These are phyloP conservation scores for Aspergillus sp. DNA, from an alignment of 2,329 filamentous ascomycete species.

Conservation along the genomic window DNA sequence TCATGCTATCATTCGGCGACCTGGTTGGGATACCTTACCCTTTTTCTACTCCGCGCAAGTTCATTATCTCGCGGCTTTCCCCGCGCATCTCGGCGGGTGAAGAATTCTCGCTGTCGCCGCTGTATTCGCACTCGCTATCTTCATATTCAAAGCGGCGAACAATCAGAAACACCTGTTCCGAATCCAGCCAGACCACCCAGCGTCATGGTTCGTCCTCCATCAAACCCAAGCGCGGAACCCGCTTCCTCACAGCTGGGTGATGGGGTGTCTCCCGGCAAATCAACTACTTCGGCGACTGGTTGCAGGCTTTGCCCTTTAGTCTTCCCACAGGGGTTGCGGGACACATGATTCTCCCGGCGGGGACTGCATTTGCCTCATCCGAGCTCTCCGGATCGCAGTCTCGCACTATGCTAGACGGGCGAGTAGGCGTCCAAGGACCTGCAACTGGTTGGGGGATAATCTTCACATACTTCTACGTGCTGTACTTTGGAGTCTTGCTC, in stretches of 20 bases:
- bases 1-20: constrained; percentile 89
- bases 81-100: constrained; percentile 67
- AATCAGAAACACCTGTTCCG: constrained; percentile 89
- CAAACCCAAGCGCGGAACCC: constrained; percentile 74
- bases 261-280: constrained; percentile 88
- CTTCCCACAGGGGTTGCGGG: constrained; percentile 80
- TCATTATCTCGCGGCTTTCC: constrained; percentile 77
- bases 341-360: constrained; percentile 59
- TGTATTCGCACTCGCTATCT: constrained; percentile 69
- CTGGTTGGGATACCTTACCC: constrained; percentile 76
- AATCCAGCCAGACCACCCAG: constrained; percentile 76
- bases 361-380: constrained; percentile 1
- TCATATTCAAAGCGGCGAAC: constrained; percentile 84
- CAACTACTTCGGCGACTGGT: constrained; percentile 92
- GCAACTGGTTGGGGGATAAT: constrained; percentile 70
- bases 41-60: constrained; percentile 81
- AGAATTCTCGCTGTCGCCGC: constrained; percentile 64
- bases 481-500: constrained; percentile 69
- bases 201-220: constrained; percentile 77
- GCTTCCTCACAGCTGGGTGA: constrained; percentile 79
- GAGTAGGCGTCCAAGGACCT: constrained; percentile 9
- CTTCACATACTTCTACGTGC: constrained; percentile 86
- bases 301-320: constrained; percentile 83
- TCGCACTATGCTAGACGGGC: constrained; percentile 49
- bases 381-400: constrained; percentile 35